These are phyloP conservation scores for Bacterosira constricta DNA, from an alignment of 108 stramenopile species.

Conservation along the genomic window DNA sequence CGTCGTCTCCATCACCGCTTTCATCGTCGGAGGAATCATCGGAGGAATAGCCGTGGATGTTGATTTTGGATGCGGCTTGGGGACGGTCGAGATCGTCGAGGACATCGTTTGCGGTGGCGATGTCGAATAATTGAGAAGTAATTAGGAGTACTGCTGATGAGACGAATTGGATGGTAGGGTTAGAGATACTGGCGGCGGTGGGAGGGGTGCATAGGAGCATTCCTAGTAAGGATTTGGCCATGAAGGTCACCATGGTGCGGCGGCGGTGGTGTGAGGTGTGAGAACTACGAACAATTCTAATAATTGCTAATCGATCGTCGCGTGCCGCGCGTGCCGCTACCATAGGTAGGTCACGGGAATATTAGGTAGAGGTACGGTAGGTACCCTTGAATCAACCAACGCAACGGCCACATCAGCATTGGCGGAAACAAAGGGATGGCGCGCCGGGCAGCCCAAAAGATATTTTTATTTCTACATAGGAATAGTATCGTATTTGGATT, in stretches of 20 bases:
- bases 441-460: too few species aligned
- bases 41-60: slow-evolving; percentile 23
- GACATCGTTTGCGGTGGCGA: not conserved
- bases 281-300: too few species aligned
- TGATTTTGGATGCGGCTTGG: slow-evolving; percentile 34
- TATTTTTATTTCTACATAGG: too few species aligned
- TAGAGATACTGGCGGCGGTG: not conserved
- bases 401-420: too few species aligned
- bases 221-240: slow-evolving; percentile 3
- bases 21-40: slow-evolving; percentile 12
- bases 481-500: too few species aligned
- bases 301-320: too few species aligned
- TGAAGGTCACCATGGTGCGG: not conserved
- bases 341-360: too few species aligned
- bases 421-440: too few species aligned
- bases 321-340: too few species aligned
- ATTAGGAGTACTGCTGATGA: not conserved
- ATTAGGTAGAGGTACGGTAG: too few species aligned
- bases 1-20: slow-evolving; percentile 7
- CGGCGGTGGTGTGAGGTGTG: not conserved
- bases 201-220: too few species aligned
- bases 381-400: too few species aligned
- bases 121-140: not conserved
- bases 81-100: slow-evolving; percentile 38
- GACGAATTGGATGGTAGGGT: not conserved